These are phyloP conservation scores for Ascochyta lentis DNA, from an alignment of 2,329 filamentous ascomycete genomes.

Conservation along the genomic window DNA sequence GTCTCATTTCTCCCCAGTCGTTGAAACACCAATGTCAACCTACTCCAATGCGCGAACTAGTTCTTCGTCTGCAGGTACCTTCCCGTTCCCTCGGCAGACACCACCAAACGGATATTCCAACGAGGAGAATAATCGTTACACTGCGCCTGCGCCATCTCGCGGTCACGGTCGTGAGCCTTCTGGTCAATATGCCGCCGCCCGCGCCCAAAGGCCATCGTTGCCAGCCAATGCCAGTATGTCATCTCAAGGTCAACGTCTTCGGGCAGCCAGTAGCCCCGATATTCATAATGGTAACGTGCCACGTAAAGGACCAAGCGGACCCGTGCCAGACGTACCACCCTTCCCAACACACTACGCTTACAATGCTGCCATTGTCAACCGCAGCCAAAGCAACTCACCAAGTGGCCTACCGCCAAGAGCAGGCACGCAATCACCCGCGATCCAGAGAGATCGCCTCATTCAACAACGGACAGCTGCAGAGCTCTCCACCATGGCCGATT, in stretches of 20 bases:
- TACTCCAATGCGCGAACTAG: slow-evolving; percentile 68
- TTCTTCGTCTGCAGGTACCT: slow-evolving; percentile 74
- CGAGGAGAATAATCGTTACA: slow-evolving; percentile 80
- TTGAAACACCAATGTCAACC: slow-evolving; percentile 75
- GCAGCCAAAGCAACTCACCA: slow-evolving; percentile 84
- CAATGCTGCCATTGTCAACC: slow-evolving; percentile 68
- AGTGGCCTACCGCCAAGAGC: slow-evolving; percentile 71
- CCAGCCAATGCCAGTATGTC: slow-evolving; percentile 67
- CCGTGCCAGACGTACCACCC: slow-evolving; percentile 55
- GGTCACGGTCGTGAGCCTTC: slow-evolving; percentile 78
- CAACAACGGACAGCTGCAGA: slow-evolving; percentile 45
- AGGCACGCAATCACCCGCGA: slow-evolving; percentile 74
- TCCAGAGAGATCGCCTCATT: slow-evolving; percentile 66
- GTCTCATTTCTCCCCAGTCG: slow-evolving; percentile 91
- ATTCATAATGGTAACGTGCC: slow-evolving; percentile 71
- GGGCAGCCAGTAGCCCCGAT: slow-evolving; percentile 94
- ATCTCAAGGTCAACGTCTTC: slow-evolving; percentile 62
- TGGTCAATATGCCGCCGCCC: slow-evolving; percentile 68
- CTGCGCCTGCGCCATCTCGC: slow-evolving; percentile 81
- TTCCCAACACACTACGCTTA: slow-evolving; percentile 66
- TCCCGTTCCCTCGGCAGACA: slow-evolving; percentile 77
- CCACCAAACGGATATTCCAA: slow-evolving; percentile 75
- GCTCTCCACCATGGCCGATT: slow-evolving; percentile 49
- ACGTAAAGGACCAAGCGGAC: slow-evolving; percentile 62
- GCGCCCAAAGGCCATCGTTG: slow-evolving; percentile 79